phyloP scores from a whole-genome alignment of 2,329 filamentous ascomycete genomes.

The Cordyceps javanica region DNA sequence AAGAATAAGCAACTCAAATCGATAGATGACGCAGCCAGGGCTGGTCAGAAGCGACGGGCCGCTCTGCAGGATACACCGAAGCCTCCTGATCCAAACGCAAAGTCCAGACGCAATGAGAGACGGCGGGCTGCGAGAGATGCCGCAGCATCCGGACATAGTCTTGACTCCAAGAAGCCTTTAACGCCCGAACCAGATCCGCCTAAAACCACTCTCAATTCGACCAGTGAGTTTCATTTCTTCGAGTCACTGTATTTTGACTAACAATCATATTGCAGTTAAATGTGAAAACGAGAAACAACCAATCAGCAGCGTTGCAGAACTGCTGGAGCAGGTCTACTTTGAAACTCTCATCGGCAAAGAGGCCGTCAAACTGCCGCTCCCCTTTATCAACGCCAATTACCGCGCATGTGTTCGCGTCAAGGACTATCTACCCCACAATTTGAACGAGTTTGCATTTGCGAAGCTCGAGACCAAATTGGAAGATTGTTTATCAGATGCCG shows the following conservation, averaged over 20 bases:
- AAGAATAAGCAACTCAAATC: slow-evolving; percentile 34
- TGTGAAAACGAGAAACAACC: slow-evolving; percentile 37
- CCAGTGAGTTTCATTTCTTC: neutral
- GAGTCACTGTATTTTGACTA: neutral
- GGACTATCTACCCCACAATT: slow-evolving; percentile 65
- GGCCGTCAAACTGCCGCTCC: slow-evolving; percentile 40
- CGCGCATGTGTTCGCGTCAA: slow-evolving; percentile 67
- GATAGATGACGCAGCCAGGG: slow-evolving; percentile 30
- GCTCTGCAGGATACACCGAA: slow-evolving; percentile 20
- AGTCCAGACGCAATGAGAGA: slow-evolving; percentile 18
- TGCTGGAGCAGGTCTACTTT: slow-evolving; percentile 35
- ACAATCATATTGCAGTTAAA: slow-evolving; percentile 31
- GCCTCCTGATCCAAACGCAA: slow-evolving; percentile 23
- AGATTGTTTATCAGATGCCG: slow-evolving; percentile 41
- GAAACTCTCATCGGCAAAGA: slow-evolving; percentile 37
- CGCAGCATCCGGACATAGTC: slow-evolving; percentile 21
- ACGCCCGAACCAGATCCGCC: neutral
- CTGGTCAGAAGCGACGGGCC: slow-evolving; percentile 34
- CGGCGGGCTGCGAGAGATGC: slow-evolving; percentile 12
- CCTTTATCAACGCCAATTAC: slow-evolving; percentile 71
- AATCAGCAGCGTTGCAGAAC: slow-evolving; percentile 29
- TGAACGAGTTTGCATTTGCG: slow-evolving; percentile 64
- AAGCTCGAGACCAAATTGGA: slow-evolving; percentile 38
- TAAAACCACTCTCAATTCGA: neutral
- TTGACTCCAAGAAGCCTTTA: neutral